Base-by-base conservation (phyloP, 2,329 filamentous ascomycete species). In the Scedosporium apiospermum region DNA sequence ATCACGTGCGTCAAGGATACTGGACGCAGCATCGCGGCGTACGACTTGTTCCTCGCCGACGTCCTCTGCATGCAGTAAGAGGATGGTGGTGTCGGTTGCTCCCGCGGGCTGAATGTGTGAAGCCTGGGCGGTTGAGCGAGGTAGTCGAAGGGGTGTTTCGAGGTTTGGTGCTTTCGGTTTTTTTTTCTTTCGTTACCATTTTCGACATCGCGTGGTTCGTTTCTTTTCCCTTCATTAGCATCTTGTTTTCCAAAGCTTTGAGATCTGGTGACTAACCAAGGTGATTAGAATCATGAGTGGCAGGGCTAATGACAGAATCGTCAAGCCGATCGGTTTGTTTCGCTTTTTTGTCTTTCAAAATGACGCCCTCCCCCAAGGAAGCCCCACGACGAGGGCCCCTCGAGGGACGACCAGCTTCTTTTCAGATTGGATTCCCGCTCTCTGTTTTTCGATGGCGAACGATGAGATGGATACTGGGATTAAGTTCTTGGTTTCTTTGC, bases 1-100 rank as follows among this genome's bases (percentile, higher is more conserved):
- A 77, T 85, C 57, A 83, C 80, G 1, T 77, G 82, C 66, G 76
- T 81, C 38, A 81, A 83, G 65, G 81, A 84, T 44, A 76, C 72
- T 1, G 79, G 78, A 14, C 68, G 70, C 55, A 76, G 75, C 62
- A 77, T 81, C 57, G 74, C 76, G 27, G 74, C 77, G 1, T 77
- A 76, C 62, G 76, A 76, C 6, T 72, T 82, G 23, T 70, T 75
- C 46, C 71, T 78, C 69, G 75, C 78, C 1, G 77, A 80, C 63
- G 80, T 82, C 2, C 70, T 82, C 64, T 75, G 79, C 68, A 81
- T 81, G 78, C 74, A 77, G 68, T 79, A 67, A 14, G 42, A 46
- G 58, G 44, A 26, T 49, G 44, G 58, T 49, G 6, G 49, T 27
- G 57, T 27, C 49, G 46, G 55, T 18, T 27, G 23, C 46, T 57